Evolutionary conservation across 148 eudicot species (phyloP), one percentile per base, ranked within the genome.

Genomic region (Pouteria glomerata): DNA sequence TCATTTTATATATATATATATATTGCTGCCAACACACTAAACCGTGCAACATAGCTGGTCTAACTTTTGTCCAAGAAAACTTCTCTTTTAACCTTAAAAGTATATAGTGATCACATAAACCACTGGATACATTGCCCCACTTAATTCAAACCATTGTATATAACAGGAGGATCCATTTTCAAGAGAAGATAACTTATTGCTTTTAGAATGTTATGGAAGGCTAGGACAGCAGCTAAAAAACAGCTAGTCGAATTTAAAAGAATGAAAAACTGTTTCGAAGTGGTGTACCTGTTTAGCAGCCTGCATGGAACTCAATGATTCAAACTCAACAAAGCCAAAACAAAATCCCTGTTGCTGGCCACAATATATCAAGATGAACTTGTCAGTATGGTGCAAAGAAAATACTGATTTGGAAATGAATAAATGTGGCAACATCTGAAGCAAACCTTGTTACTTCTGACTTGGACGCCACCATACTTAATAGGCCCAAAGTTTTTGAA

Each of bases 251-350:
- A 34, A 44, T 44, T 51, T 24, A 45, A 45, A 58, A 68, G 52
- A 52, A 50, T 16, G 18, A 4, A 57, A 8, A 71, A n/a, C n/a
- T n/a, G n/a, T n/a, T n/a, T n/a, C 61, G 31, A 51, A 74, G 53
- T 3, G 33, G 21, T 67, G 66, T 82, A 90, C 96, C 97, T 88
- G 79, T 67, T 88, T 84, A 34, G 97, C 97, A 72, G 78, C 79
- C 56, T 71, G 73, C 93, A 88, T 82, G 58, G 93, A 77, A 61
- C 62, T 69, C 79, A 63, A 14, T 8, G 90, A 75, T 67, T 85
- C 88, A 71, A 85, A 91, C 76, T 91, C 93, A 21, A 91, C 91
- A 75, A 91, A 91, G 47, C 97, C 97, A 75, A 83, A 91, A 81
- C 91, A 85, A 64, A 80, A 86, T 69, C 93, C 93, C 68, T 85